Conservation (phyloP, 768 basidiomycete species). For the Lyophyllum shimeji region DNA sequence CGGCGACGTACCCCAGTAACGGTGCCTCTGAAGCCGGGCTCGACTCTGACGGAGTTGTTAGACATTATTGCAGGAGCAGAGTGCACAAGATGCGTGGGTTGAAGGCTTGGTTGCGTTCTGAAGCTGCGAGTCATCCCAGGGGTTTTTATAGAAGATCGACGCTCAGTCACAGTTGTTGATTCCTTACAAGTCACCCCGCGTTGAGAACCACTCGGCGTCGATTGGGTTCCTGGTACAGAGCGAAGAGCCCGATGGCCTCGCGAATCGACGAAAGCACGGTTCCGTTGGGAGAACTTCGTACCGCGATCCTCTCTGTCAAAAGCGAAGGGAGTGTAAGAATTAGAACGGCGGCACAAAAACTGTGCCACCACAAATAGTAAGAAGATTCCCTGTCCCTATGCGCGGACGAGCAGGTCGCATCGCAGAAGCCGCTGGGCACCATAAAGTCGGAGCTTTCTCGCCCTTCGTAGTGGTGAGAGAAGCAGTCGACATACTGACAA, state of each 20-base stretch:
- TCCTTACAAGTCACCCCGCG: background rate
- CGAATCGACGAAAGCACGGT: background rate
- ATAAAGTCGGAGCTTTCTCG: too few relatives aligned
- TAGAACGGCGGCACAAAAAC: too few relatives aligned
- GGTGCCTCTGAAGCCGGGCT: constrained; percentile 5
- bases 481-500: too few relatives aligned
- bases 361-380: too few relatives aligned
- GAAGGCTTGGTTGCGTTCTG: background rate
- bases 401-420: too few relatives aligned
- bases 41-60: background rate
- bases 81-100: background rate
- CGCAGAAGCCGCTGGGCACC: too few relatives aligned
- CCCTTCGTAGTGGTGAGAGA: too few relatives aligned
- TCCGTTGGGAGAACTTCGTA: background rate
- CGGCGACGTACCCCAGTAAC: constrained; percentile 5
- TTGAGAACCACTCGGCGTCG: background rate
- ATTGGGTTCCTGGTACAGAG: background rate
- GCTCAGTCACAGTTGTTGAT: background rate
- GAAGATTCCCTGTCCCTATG: too few relatives aligned
- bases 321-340: background rate
- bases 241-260: background rate
- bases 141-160: background rate
- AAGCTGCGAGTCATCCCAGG: background rate
- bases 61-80: constrained; percentile 1
- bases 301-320: background rate